Evolutionary conservation across 2,329 filamentous ascomycete genomes (phyloP).

Genomic region (Sporothrix luriei): DNA sequence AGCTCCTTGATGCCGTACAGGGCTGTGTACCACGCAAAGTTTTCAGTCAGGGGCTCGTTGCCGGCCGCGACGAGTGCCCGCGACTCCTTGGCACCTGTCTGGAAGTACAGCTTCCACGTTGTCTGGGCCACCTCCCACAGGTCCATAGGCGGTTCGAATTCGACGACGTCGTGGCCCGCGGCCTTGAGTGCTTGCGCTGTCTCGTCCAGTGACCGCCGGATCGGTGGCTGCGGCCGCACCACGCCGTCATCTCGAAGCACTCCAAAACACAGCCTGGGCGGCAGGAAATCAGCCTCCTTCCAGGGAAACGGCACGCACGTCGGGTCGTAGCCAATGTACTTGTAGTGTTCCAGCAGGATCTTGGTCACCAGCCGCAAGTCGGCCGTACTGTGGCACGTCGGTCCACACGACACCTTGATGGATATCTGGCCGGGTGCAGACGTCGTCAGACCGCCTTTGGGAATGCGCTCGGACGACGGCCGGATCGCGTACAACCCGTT

Average conservation of each 20-base stretch:
- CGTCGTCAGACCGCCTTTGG: constrained; percentile 23
- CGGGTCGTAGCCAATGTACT: constrained; percentile 66
- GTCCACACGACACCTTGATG: constrained; percentile 28
- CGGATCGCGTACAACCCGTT: constrained; percentile 42
- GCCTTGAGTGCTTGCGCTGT: constrained; percentile 47
- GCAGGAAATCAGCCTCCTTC: not conserved
- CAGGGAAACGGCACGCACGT: constrained; percentile 66
- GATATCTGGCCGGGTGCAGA: constrained; percentile 25
- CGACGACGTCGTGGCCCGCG: constrained; percentile 53
- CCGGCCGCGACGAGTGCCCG: constrained; percentile 11
- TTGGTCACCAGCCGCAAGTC: constrained; percentile 58
- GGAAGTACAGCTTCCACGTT: constrained; percentile 28
- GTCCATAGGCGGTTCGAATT: constrained; percentile 28
- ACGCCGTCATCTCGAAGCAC: constrained; percentile 40
- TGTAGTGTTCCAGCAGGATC: constrained; percentile 55
- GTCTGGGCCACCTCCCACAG: constrained; percentile 27
- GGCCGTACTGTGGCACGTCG: constrained; percentile 48
- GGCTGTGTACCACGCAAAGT: constrained; percentile 20
- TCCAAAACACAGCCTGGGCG: constrained; percentile 24
- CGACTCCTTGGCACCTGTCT: constrained; percentile 23
- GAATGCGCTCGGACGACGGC: constrained; percentile 32
- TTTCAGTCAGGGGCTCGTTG: constrained; percentile 14
- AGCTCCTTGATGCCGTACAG: constrained; percentile 21
- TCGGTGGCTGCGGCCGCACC: constrained; percentile 61
- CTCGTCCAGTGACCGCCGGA: constrained; percentile 56